phyloP scores from a whole-genome alignment of 805 yeast species.

The Candida berthetii region DNA sequence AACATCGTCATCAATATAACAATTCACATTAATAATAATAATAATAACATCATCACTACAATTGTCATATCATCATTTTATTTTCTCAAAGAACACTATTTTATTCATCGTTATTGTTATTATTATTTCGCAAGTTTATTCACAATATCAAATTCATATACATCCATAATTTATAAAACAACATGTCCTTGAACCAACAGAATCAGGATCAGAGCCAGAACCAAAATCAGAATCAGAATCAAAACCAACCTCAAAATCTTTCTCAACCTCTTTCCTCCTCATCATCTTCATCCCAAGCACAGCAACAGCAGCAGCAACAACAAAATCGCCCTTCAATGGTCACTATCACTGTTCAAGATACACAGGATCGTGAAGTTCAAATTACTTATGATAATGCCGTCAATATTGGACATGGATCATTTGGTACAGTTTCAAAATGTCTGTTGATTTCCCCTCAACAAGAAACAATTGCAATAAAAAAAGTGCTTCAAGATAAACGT shows the following conservation, averaged over 20 bases:
- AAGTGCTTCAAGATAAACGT: slow-evolving; percentile 93
- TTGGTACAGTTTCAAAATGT: slow-evolving; percentile 95
- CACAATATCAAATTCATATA: no score
- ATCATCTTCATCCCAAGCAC: no score
- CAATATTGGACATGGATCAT: slow-evolving; percentile 98
- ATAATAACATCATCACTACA: no score
- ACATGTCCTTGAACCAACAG: not conserved
- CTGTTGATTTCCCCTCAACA: slow-evolving; percentile 67
- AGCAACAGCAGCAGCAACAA: not conserved
- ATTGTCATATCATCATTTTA: no score
- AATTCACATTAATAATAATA: no score
- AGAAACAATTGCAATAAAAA: slow-evolving; percentile 78
- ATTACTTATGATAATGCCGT: slow-evolving; percentile 77
- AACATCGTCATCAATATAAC: no score
- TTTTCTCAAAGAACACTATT: no score
- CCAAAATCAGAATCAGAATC: not conserved
- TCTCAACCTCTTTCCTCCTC: no score
- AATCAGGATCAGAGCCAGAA: not conserved
- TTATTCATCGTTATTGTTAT: no score
- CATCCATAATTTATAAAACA: no score
- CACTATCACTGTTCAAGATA: not conserved
- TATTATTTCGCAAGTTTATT: no score
- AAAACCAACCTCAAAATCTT: not conserved
- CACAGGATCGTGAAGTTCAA: not conserved
- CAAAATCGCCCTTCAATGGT: slow-evolving; percentile 3